Evolutionary conservation across 2,329 filamentous ascomycete genomes (phyloP).

Genomic region (Boeremia exigua): DNA sequence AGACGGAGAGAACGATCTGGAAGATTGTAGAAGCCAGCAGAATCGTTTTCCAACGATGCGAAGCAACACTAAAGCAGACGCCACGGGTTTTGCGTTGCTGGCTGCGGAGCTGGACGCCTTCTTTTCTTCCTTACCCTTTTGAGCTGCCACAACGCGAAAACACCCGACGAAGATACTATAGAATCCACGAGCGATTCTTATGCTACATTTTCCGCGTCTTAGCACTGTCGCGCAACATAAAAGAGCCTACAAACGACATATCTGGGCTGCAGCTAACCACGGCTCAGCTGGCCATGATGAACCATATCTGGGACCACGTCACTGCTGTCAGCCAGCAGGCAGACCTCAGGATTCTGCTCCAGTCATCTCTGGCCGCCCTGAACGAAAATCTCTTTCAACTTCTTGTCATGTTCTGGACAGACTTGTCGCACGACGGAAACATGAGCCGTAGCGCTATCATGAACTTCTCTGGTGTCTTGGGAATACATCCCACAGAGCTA

Average conservation of each 20-base stretch:
- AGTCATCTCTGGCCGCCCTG: background rate
- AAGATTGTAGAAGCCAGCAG: conserved; percentile 16
- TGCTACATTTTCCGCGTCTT: conserved; percentile 7
- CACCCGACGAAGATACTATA: conserved; percentile 10
- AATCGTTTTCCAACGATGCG: conserved; percentile 10
- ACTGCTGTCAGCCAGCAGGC: too few relatives aligned
- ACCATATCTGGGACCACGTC: conserved; percentile 6
- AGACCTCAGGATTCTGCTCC: background rate
- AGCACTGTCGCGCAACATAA: conserved; percentile 10
- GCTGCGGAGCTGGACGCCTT: conserved; percentile 16
- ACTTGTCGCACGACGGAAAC: conserved; percentile 3
- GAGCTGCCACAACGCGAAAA: conserved; percentile 13
- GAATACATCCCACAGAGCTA: conserved; percentile 8
- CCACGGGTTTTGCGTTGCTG: conserved; percentile 11
- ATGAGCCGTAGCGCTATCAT: conserved; percentile 7
- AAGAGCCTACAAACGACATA: conserved; percentile 10
- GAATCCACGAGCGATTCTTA: conserved; percentile 8
- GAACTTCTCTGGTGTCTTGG: conserved; percentile 11
- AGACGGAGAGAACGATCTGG: conserved; percentile 12
- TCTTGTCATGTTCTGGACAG: conserved; percentile 16
- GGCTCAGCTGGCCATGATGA: conserved; percentile 8
- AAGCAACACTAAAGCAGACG: conserved; percentile 11
- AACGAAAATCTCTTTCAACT: conserved; percentile 11
- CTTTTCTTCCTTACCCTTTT: conserved; percentile 13
- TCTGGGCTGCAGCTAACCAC: conserved; percentile 7